Percentiles rank a stretch among this genome's conserved stretches.
Conservation (phyloP, 768 basidiomycete species). For the Trametes coccinea region DNA sequence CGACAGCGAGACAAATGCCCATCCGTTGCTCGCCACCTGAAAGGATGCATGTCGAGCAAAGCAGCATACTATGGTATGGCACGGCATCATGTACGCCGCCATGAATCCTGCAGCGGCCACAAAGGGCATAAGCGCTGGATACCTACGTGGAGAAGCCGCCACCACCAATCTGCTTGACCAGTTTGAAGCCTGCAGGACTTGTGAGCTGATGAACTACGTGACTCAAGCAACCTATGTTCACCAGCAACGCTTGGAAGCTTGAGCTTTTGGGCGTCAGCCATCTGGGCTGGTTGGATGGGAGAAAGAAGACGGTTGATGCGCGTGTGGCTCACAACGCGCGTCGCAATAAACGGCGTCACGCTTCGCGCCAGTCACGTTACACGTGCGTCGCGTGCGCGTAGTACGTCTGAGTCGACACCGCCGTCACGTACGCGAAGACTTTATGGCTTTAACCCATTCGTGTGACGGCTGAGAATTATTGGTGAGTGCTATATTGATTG, state of each 20-base stretch:
- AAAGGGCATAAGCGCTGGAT: neutral
- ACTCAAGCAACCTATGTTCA: neutral
- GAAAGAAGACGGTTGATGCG: neutral
- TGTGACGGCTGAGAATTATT: no score
- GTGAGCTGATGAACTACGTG: neutral
- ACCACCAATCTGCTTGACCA: constrained; percentile 78
- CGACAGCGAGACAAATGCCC: no score
- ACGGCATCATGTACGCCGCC: no score
- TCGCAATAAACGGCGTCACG: neutral
- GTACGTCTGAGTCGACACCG: constrained; percentile 3
- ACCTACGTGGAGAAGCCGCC: constrained; percentile 85
- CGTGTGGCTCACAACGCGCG: constrained; percentile 13
- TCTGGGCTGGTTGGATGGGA: neutral
- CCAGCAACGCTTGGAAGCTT: constrained; percentile 17
- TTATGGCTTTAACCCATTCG: no score
- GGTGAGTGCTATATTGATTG: no score
- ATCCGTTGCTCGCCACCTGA: no score
- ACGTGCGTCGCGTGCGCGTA: neutral
- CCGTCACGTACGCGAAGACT: neutral
- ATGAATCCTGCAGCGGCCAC: neutral
- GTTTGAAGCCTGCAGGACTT: constrained; percentile 54
- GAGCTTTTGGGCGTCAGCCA: constrained; percentile 10
- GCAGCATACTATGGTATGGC: neutral
- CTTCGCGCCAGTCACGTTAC: constrained; percentile 10
- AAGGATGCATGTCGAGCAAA: neutral